Percentiles rank a stretch among this genome's conserved stretches.
These are phyloP conservation scores for Chaetomium fimeti DNA, from an alignment of 495 filamentous ascomycete genomes.

Conservation along the genomic window DNA sequence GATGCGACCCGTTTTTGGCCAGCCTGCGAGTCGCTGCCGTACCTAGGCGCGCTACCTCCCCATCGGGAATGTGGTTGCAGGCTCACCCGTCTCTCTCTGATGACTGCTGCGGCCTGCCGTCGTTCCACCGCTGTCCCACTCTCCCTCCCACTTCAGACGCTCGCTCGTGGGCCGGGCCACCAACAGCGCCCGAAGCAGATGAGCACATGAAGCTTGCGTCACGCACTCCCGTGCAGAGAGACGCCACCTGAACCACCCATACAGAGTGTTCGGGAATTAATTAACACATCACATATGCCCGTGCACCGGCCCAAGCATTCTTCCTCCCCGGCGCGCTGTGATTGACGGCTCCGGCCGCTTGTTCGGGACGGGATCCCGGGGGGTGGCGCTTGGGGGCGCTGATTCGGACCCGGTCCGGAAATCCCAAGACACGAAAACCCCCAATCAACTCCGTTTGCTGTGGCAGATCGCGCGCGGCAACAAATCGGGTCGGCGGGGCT, in stretches of 20 bases:
- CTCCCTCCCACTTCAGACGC: no score
- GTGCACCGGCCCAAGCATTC: background rate
- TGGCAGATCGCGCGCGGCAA: conserved; percentile 2
- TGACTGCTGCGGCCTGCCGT: background rate
- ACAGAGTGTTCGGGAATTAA: background rate
- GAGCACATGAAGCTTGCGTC: conserved; percentile 13
- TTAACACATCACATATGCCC: conserved; percentile 13
- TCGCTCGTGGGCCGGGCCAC: no score
- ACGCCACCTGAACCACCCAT: conserved; percentile 8
- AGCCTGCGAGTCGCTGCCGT: background rate
- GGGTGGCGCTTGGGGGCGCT: conserved; percentile 14
- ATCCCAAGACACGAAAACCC: conserved; percentile 7
- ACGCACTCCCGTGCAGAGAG: background rate
- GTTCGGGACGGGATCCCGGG: conserved; percentile 33
- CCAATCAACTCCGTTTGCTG: conserved; percentile 16
- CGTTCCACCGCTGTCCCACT: no score
- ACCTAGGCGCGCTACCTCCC: conserved; percentile 13
- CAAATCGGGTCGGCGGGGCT: conserved; percentile 33
- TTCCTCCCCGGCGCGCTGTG: conserved; percentile 6
- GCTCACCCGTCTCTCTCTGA: background rate
- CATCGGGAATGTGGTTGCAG: conserved; percentile 2
- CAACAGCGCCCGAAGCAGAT: background rate
- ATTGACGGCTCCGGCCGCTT: conserved; percentile 27
- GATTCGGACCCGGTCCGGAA: conserved; percentile 11
- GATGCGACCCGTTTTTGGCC: background rate